phyloP scores from a whole-genome alignment of 768 basidiomycete species.

The Sporobolomyces roseus region DNA sequence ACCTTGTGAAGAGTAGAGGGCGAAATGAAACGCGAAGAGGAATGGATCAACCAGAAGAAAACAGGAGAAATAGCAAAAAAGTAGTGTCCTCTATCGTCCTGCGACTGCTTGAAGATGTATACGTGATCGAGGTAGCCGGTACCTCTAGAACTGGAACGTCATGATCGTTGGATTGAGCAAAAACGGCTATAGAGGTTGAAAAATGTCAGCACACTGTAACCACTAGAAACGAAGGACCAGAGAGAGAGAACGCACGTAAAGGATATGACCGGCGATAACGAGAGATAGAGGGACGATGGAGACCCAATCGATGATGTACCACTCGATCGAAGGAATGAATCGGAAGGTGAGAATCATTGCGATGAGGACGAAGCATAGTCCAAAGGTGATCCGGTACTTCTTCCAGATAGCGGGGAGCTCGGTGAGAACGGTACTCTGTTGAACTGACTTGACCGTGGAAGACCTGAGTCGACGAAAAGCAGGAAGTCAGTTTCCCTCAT shows the following conservation, averaged over 20 bases:
- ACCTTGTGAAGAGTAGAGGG: too few relatives aligned
- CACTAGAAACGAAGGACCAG: too few relatives aligned
- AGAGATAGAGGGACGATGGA: slow-evolving; percentile 26
- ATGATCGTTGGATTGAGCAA: slow-evolving; percentile 27
- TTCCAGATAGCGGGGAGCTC: slow-evolving; percentile 79
- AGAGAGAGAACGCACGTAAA: too few relatives aligned
- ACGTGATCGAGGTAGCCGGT: too few relatives aligned
- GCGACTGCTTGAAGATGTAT: too few relatives aligned
- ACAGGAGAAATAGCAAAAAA: too few relatives aligned
- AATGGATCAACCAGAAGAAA: too few relatives aligned
- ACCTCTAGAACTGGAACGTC: slow-evolving; percentile 22
- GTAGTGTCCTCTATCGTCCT: too few relatives aligned
- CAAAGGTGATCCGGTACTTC: slow-evolving; percentile 62
- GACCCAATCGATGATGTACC: slow-evolving; percentile 30
- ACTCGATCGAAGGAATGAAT: slow-evolving; percentile 19
- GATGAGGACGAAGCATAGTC: slow-evolving; percentile 56
- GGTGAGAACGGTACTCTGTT: slow-evolving; percentile 82
- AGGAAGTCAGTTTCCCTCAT: too few relatives aligned
- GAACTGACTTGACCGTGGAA: slow-evolving; percentile 78
- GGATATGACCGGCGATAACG: slow-evolving; percentile 19
- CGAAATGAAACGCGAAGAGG: too few relatives aligned
- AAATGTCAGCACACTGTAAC: too few relatives aligned
- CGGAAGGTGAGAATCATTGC: slow-evolving; percentile 57
- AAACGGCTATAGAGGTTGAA: too few relatives aligned
- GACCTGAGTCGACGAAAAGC: background rate